These are phyloP conservation scores for Eragrostis curvula DNA, from an alignment of 176 grass and related monocot genomes.

Conservation along the genomic window DNA sequence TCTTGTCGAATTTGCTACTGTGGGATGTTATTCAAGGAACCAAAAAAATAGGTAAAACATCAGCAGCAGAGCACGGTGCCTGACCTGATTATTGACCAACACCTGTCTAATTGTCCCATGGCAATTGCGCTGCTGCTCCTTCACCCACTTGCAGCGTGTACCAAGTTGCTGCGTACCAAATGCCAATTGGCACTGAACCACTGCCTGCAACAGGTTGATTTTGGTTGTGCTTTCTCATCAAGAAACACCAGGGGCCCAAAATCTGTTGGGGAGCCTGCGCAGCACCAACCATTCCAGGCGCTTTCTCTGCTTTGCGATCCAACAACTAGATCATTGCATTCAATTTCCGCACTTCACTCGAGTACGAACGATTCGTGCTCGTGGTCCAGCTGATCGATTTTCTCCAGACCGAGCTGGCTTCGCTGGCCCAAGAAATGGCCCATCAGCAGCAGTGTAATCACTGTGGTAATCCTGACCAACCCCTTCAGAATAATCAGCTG, in stretches of 20 bases:
- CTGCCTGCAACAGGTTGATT: slow-evolving; percentile 26
- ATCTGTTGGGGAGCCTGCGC: slow-evolving; percentile 27
- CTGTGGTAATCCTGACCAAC: slow-evolving; percentile 17
- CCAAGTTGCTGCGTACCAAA: slow-evolving; percentile 34
- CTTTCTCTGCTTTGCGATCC: slow-evolving; percentile 34
- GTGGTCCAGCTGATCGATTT: slow-evolving; percentile 37
- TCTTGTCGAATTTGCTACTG: slow-evolving; percentile 36
- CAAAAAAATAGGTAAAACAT: not conserved
- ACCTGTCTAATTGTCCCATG: not conserved
- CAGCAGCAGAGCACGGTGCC: not conserved
- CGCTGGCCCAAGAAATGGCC: slow-evolving; percentile 35
- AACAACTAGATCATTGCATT: slow-evolving; percentile 54
- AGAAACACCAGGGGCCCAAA: slow-evolving; percentile 48
- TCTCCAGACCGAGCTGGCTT: not conserved
- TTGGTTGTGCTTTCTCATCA: slow-evolving; percentile 50
- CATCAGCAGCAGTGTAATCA: slow-evolving; percentile 8
- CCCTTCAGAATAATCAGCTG: slow-evolving; percentile 29
- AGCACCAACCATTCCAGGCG: slow-evolving; percentile 49
- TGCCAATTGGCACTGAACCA: slow-evolving; percentile 53
- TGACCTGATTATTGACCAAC: not conserved
- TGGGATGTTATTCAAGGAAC: not conserved
- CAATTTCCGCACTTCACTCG: slow-evolving; percentile 32
- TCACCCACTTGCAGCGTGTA: slow-evolving; percentile 15
- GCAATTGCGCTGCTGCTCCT: slow-evolving; percentile 5
- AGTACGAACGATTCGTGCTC: slow-evolving; percentile 6